Evolutionary conservation across 2,329 filamentous ascomycete genomes (phyloP), one percentile per base, ranked within the genome.

Genomic region (Rachicladosporium sp.): DNA sequence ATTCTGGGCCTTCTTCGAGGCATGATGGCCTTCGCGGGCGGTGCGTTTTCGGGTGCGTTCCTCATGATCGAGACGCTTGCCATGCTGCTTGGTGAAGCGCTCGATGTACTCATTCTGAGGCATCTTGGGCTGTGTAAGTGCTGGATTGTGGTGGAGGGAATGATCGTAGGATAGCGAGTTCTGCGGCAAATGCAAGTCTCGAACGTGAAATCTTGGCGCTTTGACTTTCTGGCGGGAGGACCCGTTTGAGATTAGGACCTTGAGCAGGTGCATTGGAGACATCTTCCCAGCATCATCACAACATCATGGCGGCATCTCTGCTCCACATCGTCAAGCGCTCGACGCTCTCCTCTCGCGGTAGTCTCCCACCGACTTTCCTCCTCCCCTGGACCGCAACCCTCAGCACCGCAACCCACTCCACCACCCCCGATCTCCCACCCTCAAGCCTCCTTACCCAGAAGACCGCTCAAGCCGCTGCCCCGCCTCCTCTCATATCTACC

Each of bases 1-100:
- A 63, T 91, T 94, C 71, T 96, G 89, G 15, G 91, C 87, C 67
- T 94, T 81, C 58, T 91, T 74, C 37, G 83, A 91, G 41, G 77
- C 77, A 66, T 88, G 80, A 72, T 98, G 89, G 44, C 78, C 81
- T 68, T 93, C 85, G 67, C 91, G 81, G 44, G 91, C 91, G 46
- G 76, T 69, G 53, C 80, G 78, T 73, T 98, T 98, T 56, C 91
- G 83, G 43, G 71, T 69, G 50, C 88, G 80, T 68, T 98, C 91
- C 57, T 95, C 88, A 63, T 89, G 76, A 61, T 93, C 86, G 50
- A 83, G 74, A 44, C 78, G 54, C 37, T 53, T 55, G 44, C 67
- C 67, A 48, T 68, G 65, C 54, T 63, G 66, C 59, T 84, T 84
- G 53, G 73, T 70, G 70, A 78, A 87, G 64, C 82, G 74, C 64